phyloP scores from a whole-genome alignment of 257 asterid species.

The Solanum chmielewskii region DNA sequence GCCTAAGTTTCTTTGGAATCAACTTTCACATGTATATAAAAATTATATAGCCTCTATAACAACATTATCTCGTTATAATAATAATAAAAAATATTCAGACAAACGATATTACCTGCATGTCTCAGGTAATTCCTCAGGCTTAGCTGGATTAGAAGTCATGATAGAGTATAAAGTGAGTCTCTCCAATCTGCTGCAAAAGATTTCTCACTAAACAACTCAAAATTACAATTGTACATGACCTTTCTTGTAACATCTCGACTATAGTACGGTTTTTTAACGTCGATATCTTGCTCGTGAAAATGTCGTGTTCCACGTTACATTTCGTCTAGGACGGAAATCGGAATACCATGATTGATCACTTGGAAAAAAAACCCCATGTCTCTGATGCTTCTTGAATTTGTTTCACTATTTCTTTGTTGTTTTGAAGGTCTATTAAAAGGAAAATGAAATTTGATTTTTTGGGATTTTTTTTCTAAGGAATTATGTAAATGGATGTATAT shows the following conservation, averaged over 20 bases:
- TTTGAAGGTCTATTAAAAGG: constrained; percentile 46
- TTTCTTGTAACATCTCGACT: constrained; percentile 36
- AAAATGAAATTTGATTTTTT: constrained; percentile 5
- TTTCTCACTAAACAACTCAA: constrained; percentile 27
- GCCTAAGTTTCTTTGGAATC: too few relatives aligned
- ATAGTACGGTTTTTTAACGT: constrained; percentile 30
- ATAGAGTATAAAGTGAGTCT: constrained; percentile 10
- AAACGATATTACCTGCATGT: constrained; percentile 26
- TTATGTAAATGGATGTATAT: constrained; percentile 23
- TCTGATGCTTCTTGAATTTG: constrained; percentile 32
- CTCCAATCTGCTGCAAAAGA: constrained; percentile 40
- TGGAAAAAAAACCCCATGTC: constrained; percentile 51
- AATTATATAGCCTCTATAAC: too few relatives aligned
- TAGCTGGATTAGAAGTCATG: constrained; percentile 30
- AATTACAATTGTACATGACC: constrained; percentile 41
- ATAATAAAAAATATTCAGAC: too few relatives aligned
- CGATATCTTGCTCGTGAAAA: constrained; percentile 43
- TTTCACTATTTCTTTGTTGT: neutral
- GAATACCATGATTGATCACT: constrained; percentile 32
- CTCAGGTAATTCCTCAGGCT: constrained; percentile 33
- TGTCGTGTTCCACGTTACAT: constrained; percentile 39
- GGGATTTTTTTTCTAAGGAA: neutral
- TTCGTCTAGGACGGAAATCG: constrained; percentile 3
- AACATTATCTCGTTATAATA: too few relatives aligned
- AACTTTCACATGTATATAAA: too few relatives aligned